Base-by-base conservation (phyloP, 2,329 filamentous ascomycete species). In the Penicillium sp. region DNA sequence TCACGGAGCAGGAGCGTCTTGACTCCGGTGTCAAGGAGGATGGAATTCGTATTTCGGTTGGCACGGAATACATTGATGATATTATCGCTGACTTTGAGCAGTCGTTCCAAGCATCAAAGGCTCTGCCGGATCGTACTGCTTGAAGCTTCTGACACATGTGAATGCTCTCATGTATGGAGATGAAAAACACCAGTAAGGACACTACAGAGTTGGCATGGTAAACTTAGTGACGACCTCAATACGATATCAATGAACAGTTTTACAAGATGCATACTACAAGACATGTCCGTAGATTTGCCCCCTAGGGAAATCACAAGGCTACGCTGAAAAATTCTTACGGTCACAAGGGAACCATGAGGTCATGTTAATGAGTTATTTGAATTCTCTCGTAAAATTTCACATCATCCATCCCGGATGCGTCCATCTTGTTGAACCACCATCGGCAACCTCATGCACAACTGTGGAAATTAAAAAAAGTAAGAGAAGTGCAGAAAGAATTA, bases 51-150 rank as follows among this genome's bases (percentile, higher is more conserved):
- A 94, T 97, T 69, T 97, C 92, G 0, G 92, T 97, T 57, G 93
- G 93, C 50, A 96, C 89, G 1, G 93, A 97, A 79, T 92, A 97
- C 74, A 96, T 97, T 72, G 92, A 96, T 78, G 93, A 97, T 70
- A 97, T 97, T 68, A 94, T 96, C 70, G 89, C 87, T 66, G 93
- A 97, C 76, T 97, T 97, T 72, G 88, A 93, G 75, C 92, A 96
- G 80, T 89, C 90, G 0, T 95, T 97, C 76, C 82, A 85, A 70
- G 81, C 83, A 26, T 82, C 61, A 10, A 63, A 61, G 53, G 66
- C 65, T 47, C 48, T 91, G 29, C 54, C 62, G 13, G 61, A 64
- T 22, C 62, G 60, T 26, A 62, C 58, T 49, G 54, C 49, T 22
- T 64, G 16, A 48, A 43, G 3, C 6, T 9, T 24, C 18, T 35